Conservation (phyloP, 2,329 filamentous ascomycete genomes). For the Colletotrichum spaethianum region DNA sequence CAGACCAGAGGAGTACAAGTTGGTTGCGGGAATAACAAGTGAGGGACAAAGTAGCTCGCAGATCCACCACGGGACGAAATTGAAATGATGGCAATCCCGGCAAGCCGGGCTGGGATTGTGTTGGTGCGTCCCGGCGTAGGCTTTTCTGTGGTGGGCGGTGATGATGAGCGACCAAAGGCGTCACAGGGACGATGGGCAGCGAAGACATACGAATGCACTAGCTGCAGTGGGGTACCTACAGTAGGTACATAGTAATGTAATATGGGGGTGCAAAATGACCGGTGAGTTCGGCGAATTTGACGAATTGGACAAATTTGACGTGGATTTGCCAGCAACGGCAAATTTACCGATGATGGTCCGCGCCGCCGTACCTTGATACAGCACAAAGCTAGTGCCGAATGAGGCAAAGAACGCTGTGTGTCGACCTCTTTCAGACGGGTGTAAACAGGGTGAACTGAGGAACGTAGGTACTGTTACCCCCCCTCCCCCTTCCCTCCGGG, state of each 20-base stretch:
- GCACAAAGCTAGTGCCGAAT: background rate
- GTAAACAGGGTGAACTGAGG: background rate
- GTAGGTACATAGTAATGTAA: no score
- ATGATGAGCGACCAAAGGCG: conserved; percentile 11
- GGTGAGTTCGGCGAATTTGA: background rate
- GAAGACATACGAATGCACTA: no score
- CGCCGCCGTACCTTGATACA: conserved; percentile 10
- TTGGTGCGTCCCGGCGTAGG: conserved; percentile 2
- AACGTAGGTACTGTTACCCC: no score
- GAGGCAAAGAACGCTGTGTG: background rate
- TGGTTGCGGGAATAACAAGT: background rate
- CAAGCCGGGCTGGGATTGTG: conserved; percentile 11
- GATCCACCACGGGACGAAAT: conserved; percentile 34
- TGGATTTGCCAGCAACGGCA: conserved; percentile 13
- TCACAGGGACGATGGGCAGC: background rate
- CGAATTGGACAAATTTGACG: background rate
- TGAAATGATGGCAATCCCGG: conserved; percentile 34
- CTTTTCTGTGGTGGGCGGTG: conserved; percentile 14
- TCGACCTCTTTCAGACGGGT: background rate
- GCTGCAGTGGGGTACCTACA: no score
- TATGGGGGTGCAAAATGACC: no score
- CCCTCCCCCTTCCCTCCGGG: no score
- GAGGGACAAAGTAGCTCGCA: conserved; percentile 4
- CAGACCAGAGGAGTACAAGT: background rate
- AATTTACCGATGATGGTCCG: conserved; percentile 32